phyloP scores from a whole-genome alignment of 805 yeast genomes.

The Nakazawaea ishiwadae region DNA sequence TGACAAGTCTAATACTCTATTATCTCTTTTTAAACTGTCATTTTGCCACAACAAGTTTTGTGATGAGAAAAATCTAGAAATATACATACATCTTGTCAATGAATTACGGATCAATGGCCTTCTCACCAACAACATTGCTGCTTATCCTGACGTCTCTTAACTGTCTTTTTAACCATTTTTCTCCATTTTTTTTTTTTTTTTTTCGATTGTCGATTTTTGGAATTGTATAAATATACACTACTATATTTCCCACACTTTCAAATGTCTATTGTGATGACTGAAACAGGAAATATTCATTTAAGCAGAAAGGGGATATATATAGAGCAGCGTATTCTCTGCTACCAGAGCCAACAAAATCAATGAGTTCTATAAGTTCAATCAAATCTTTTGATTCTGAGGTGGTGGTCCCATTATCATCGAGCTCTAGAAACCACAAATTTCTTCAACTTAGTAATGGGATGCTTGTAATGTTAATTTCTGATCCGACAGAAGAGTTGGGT shows the following conservation, averaged over 20 bases:
- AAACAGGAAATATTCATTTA: constrained; percentile 2
- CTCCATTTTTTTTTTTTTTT: no score
- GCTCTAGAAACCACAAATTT: constrained; percentile 36
- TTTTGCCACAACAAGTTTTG: no score
- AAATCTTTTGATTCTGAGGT: not conserved
- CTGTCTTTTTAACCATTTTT: no score
- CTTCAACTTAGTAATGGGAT: constrained; percentile 66
- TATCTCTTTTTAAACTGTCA: not conserved
- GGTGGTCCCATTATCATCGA: constrained; percentile 28
- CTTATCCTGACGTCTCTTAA: no score
- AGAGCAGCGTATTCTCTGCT: no score
- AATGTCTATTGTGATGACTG: not conserved
- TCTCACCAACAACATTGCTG: no score
- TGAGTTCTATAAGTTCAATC: not conserved
- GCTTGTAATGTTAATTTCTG: constrained; percentile 65
- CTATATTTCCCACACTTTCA: no score
- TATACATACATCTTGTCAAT: not conserved
- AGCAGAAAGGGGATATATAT: no score
- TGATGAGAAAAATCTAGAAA: not conserved
- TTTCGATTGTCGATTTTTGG: no score
- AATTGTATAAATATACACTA: no score
- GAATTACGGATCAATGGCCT: no score
- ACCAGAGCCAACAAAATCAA: no score
- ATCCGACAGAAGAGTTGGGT: constrained; percentile 58
- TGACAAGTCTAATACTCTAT: constrained; percentile 1